Evolutionary conservation across 2,329 filamentous ascomycete species (phyloP).

Genomic region (Rutstroemia sp.): DNA sequence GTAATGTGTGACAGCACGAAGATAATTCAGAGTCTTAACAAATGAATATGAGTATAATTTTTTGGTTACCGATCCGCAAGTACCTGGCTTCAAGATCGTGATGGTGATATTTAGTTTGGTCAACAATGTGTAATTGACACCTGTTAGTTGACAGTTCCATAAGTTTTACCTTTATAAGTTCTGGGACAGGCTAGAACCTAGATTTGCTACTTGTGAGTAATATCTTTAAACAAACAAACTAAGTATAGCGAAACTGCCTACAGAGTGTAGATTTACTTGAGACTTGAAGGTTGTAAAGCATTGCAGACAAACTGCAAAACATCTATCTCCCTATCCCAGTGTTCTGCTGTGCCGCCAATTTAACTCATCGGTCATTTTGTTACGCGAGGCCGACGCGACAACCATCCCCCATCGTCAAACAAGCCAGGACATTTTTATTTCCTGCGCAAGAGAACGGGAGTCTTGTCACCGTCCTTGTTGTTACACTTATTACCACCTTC

Average conservation of each 20-base stretch:
- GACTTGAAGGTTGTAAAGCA: too few relatives aligned
- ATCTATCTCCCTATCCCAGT: background rate
- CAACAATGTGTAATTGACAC: too few relatives aligned
- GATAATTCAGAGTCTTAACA: slow-evolving; percentile 25
- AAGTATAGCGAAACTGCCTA: too few relatives aligned
- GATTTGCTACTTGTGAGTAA: too few relatives aligned
- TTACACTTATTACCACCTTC: background rate
- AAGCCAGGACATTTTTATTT: background rate
- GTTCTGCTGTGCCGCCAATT: background rate
- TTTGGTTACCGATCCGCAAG: background rate
- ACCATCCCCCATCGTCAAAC: background rate
- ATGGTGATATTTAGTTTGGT: too few relatives aligned
- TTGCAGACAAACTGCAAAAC: background rate
- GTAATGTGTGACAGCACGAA: slow-evolving; percentile 23
- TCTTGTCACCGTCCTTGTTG: background rate
- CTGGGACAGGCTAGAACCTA: too few relatives aligned
- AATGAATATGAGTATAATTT: slow-evolving; percentile 10
- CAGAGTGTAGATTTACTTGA: too few relatives aligned
- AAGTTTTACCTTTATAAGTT: too few relatives aligned
- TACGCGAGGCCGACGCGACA: slow-evolving; percentile 7
- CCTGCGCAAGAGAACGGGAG: background rate
- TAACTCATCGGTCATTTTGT: background rate
- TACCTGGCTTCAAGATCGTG: background rate
- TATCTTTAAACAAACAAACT: too few relatives aligned
- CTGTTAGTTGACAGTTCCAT: too few relatives aligned